These are phyloP conservation scores for Cadophora malorum DNA, from an alignment of 2,329 filamentous ascomycete species.

Conservation along the genomic window DNA sequence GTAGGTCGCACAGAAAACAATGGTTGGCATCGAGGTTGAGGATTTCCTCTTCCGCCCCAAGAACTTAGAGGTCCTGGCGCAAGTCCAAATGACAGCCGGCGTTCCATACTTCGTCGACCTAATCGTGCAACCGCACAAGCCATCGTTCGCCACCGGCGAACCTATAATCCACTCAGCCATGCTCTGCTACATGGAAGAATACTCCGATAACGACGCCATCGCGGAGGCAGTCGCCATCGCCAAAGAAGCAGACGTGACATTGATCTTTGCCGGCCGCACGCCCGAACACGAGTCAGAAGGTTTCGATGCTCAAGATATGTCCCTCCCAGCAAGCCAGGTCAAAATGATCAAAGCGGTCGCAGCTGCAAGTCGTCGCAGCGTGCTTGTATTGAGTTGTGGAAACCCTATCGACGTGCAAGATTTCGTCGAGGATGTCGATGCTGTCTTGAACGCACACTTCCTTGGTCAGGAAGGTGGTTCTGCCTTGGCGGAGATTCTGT, in stretches of 20 bases:
- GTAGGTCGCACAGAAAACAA: background rate
- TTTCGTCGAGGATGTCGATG: conserved; percentile 2
- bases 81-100: conserved; percentile 15
- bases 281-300: conserved; percentile 20
- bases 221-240: conserved; percentile 30
- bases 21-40: conserved; percentile 25
- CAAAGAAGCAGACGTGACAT: conserved; percentile 23
- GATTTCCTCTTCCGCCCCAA: conserved; percentile 35
- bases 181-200: conserved; percentile 29
- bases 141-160: conserved; percentile 23
- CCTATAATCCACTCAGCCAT: conserved; percentile 24
- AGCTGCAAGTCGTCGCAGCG: conserved; percentile 25
- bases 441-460: conserved; percentile 47
- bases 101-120: conserved; percentile 11
- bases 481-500: conserved; percentile 74
- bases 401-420: conserved; percentile 34
- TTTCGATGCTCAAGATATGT: conserved; percentile 18
- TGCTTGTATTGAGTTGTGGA: conserved; percentile 34
- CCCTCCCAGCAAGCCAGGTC: conserved; percentile 28
- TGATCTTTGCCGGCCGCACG: conserved; percentile 32
- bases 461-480: conserved; percentile 69
- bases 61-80: conserved; percentile 21
- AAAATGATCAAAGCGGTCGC: conserved; percentile 34
- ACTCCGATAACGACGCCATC: conserved; percentile 22
- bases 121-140: conserved; percentile 11